Percentiles rank a stretch among this genome's conserved stretches.
Evolutionary conservation across 139 green algal species (phyloP).

Genomic region (Micractinium sp.): DNA sequence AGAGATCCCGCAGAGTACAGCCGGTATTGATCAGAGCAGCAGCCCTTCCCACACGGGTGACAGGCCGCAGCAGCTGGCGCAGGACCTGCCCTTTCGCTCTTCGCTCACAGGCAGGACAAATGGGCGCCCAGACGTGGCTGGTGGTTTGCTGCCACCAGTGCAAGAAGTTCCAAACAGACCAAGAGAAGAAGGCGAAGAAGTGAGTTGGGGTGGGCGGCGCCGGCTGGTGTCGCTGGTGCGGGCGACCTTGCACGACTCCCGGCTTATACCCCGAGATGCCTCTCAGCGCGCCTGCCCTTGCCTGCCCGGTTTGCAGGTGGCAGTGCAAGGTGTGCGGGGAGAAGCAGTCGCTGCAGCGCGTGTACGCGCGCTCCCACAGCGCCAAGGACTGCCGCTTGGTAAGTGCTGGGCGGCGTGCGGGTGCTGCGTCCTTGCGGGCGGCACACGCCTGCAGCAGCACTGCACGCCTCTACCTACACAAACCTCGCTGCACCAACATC

Average conservation of each 20-base stretch:
- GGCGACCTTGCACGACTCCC: background rate
- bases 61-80: no score
- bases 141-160: background rate
- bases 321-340: conserved; percentile 32
- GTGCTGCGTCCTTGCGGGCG: background rate
- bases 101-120: no score
- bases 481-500: no score
- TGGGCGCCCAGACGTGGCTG: background rate
- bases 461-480: background rate
- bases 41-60: no score
- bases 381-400: conserved; percentile 6
- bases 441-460: background rate
- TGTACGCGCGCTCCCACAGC: conserved; percentile 19
- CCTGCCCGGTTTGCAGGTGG: background rate
- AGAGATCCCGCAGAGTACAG: no score
- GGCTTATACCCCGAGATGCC: background rate
- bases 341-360: conserved; percentile 32
- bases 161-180: conserved; percentile 5
- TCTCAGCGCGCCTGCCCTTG: background rate
- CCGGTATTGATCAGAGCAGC: no score
- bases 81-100: no score
- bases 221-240: no score
- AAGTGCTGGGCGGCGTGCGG: background rate
- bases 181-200: conserved; percentile 34
- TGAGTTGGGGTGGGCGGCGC: background rate